phyloP scores from a whole-genome alignment of 2,329 filamentous ascomycete genomes.

The Alternaria ethzedia region DNA sequence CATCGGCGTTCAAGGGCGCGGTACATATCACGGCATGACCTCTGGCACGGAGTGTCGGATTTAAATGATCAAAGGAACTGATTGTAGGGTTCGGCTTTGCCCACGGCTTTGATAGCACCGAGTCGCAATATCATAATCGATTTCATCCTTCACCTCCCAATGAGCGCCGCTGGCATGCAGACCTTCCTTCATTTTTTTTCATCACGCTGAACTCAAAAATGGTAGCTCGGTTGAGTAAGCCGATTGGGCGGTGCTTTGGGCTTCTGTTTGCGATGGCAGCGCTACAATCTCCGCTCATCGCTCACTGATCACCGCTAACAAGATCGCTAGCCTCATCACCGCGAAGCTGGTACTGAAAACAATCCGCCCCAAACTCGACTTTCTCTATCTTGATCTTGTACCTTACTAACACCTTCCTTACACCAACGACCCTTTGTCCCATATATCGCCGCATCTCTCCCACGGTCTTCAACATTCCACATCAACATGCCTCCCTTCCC shows the following conservation, averaged over 20 bases:
- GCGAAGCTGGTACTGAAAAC: too few species aligned
- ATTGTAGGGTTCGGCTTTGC: accelerated
- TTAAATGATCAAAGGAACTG: not conserved
- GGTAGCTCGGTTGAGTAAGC: not conserved
- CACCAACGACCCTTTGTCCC: not conserved
- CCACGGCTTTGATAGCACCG: not conserved
- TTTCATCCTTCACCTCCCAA: not conserved
- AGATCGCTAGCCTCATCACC: not conserved
- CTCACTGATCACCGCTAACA: not conserved
- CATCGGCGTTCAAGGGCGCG: not conserved
- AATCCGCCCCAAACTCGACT: not conserved
- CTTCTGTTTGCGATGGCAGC: not conserved
- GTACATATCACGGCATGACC: not conserved
- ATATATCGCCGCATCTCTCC: not conserved
- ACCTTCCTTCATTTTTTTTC: not conserved
- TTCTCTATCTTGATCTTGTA: not conserved
- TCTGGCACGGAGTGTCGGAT: not conserved
- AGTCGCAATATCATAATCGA: not conserved
- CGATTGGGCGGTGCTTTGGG: not conserved
- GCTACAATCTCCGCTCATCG: not conserved
- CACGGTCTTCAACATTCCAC: accelerated
- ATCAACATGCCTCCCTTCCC: not conserved
- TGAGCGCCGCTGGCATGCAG: too few species aligned
- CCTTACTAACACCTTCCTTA: not conserved
- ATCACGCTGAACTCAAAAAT: not conserved